Base-by-base conservation (phyloP, 257 asterid species). In the Leptodermis oblonga region DNA sequence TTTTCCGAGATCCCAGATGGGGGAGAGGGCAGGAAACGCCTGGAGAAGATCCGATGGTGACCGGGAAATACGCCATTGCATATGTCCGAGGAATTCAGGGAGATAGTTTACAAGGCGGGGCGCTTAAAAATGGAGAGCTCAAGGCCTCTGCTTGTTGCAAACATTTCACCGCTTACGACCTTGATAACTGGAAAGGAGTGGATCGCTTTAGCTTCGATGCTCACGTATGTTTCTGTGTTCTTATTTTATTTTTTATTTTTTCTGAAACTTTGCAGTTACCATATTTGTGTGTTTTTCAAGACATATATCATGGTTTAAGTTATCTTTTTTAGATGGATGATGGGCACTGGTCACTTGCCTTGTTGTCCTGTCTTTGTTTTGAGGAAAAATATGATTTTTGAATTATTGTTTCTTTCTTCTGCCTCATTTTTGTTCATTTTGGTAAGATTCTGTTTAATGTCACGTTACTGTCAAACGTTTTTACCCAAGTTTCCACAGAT, bases 21-120 rank as follows among this genome's bases (percentile, higher is more conserved):
- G 97, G 97, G 0, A 79, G 97, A 62, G 97, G 97, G 9, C 96
- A 88, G 66, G 96, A 91, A 78, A 91, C 96, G 53, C 91, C 97
- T 20, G 96, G 97, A 20, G 97, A 90, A 62, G 95, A 87, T 67
- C 97, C 97, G 53, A 22, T 54, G 77, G 83, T 84, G 4, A 83
- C 78, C 1, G 82, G 85, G 0, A 82, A 72, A 37, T 90, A 90
- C 30, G 87, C 96, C 0, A 85, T 79, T 45, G 80, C 95, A 18
- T 88, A 76, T 31, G 97, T 90, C 51, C 79, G 92, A 71, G 97
- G 97, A 12, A 22, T 90, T 6, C 96, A 90, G 70, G 97, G 97
- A 10, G 89, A 88, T 58, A 81, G 63, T 46, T 80, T 73, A 58
- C 61, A 76, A 28, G 94, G 92, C 67, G 85, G 87, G 43, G 58